Percentiles rank a stretch among this genome's conserved stretches.
Conservation (phyloP, 2,329 filamentous ascomycete genomes). For the Blumeria graminis region DNA sequence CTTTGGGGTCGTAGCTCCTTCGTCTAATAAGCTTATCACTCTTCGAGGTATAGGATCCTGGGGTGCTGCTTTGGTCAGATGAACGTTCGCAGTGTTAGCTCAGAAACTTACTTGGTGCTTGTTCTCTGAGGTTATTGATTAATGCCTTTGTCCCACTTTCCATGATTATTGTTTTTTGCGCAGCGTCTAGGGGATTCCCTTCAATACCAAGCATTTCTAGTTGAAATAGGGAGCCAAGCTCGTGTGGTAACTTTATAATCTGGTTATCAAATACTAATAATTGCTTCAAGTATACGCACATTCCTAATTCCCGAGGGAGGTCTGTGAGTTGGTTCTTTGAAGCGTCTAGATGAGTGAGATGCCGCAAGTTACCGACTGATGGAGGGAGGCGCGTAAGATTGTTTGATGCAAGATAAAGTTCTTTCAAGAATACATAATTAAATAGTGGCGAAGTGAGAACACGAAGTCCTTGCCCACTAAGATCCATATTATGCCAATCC, state of each 20-base stretch:
- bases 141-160: conserved; percentile 71
- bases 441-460: conserved; percentile 62
- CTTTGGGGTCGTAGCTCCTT: conserved; percentile 22
- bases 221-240: conserved; percentile 72
- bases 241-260: conserved; percentile 56
- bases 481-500: conserved; percentile 81
- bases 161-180: conserved; percentile 59
- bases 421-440: conserved; percentile 67
- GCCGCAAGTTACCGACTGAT: conserved; percentile 59
- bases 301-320: conserved; percentile 76
- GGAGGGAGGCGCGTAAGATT: conserved; percentile 60
- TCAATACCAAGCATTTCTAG: conserved; percentile 79
- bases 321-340: conserved; percentile 69
- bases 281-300: conserved; percentile 80
- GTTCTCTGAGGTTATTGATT: conserved; percentile 61
- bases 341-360: conserved; percentile 61
- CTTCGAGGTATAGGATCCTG: conserved; percentile 53
- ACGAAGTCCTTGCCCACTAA: conserved; percentile 84
- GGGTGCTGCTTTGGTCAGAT: conserved; percentile 31
- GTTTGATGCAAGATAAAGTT: conserved; percentile 86
- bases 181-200: conserved; percentile 61
- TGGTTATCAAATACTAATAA: conserved; percentile 79
- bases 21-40: conserved; percentile 52
- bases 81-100: not conserved
- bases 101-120: conserved; percentile 47